phyloP scores from a whole-genome alignment of 1,139 yeast species.

The Nakaseomyces bracarensis region DNA sequence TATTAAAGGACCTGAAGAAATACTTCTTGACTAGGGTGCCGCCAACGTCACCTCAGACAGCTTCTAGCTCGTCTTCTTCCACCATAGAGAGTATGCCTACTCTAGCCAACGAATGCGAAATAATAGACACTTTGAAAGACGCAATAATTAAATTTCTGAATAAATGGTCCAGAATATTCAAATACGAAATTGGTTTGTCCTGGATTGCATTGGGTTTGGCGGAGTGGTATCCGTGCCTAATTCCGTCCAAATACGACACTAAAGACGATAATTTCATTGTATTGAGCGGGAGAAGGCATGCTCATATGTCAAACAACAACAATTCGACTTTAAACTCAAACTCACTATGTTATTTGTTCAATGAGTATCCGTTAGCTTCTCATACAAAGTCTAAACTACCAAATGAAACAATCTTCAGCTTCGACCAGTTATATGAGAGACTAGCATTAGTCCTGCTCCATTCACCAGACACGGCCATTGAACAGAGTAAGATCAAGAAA shows the following conservation, averaged over 20 bases:
- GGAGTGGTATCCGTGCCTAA: conserved; percentile 65
- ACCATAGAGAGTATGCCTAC: conserved; percentile 17
- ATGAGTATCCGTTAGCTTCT: conserved; percentile 28
- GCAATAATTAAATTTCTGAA: conserved; percentile 56
- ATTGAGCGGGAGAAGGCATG: conserved; percentile 26
- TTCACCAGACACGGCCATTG: conserved; percentile 43
- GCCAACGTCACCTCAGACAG: conserved; percentile 8
- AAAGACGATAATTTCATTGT: conserved; percentile 19
- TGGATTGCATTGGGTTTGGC: conserved; percentile 87
- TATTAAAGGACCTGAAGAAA: conserved; percentile 28
- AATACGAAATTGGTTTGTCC: conserved; percentile 72
- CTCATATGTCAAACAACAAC: conserved; percentile 8
- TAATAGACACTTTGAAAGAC: conserved; percentile 50
- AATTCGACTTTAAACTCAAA: conserved; percentile 5
- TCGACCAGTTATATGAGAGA: conserved; percentile 68
- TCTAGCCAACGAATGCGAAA: conserved; percentile 38
- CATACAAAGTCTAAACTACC: conserved; percentile 19
- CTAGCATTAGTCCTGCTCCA: conserved; percentile 68
- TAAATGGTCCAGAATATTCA: conserved; percentile 73
- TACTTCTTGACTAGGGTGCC: conserved; percentile 13
- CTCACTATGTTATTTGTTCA: conserved; percentile 17
- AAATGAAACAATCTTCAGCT: conserved; percentile 25
- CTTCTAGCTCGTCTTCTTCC: conserved; percentile 4
- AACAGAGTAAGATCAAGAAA: conserved; percentile 18
- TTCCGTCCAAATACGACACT: conserved; percentile 4